Evolutionary conservation across 495 filamentous ascomycete species (phyloP).

Genomic region (Sordaria brevicollis): DNA sequence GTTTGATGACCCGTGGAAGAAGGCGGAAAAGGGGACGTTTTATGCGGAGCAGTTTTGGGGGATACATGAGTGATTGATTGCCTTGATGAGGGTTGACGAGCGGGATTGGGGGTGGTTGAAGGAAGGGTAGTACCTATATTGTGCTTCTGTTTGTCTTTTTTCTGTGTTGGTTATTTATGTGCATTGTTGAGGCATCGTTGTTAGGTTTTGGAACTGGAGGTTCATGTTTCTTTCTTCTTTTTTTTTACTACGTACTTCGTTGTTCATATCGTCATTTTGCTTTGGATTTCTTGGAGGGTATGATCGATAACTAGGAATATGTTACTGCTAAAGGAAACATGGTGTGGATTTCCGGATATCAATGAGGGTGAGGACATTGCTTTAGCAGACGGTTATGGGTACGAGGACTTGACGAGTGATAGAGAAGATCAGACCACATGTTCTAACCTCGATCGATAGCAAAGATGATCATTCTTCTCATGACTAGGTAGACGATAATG

Average conservation of each 20-base stretch:
- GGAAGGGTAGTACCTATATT: too few relatives aligned
- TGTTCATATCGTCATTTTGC: background rate
- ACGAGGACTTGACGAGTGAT: too few relatives aligned
- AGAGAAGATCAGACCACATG: background rate
- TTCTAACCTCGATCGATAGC: too few relatives aligned
- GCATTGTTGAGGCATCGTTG: background rate
- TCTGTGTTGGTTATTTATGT: background rate
- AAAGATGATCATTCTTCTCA: background rate
- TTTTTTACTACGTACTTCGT: background rate
- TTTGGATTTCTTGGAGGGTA: background rate
- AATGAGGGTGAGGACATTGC: background rate
- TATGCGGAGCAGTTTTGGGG: constrained; percentile 68
- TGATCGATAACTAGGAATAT: background rate
- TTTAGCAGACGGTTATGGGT: background rate
- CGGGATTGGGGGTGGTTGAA: too few relatives aligned
- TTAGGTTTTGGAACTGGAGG: background rate
- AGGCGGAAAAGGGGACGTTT: constrained; percentile 51
- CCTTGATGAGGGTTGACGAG: too few relatives aligned
- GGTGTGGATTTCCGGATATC: background rate
- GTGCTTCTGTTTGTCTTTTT: too few relatives aligned
- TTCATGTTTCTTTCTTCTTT: background rate
- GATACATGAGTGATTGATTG: constrained; percentile 22
- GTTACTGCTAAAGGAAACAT: background rate
- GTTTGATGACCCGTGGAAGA: constrained; percentile 73
- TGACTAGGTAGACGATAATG: too few relatives aligned